phyloP scores from a whole-genome alignment of 2,329 filamentous ascomycete genomes.

The Chalara sp. region DNA sequence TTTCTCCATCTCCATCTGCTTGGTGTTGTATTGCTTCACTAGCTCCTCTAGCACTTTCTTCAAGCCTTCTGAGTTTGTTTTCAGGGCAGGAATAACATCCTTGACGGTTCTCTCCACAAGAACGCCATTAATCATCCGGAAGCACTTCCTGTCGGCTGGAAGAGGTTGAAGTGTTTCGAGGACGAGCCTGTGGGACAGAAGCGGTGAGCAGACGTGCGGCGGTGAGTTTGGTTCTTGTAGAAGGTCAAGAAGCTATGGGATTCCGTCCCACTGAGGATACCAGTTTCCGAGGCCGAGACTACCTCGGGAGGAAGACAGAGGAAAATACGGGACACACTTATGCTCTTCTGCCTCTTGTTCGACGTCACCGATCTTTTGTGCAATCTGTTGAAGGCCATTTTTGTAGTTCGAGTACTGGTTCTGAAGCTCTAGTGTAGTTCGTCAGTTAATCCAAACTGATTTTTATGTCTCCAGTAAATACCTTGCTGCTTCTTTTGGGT shows the following conservation, averaged over 20 bases:
- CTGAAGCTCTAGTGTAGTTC: constrained; percentile 59
- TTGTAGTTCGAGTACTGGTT: constrained; percentile 73
- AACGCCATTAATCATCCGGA: constrained; percentile 97
- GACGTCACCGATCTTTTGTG: constrained; percentile 93
- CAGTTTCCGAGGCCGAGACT: neutral
- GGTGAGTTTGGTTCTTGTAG: constrained; percentile 13
- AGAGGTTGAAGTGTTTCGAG: constrained; percentile 85
- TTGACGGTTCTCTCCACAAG: constrained; percentile 89
- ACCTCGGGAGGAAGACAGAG: constrained; percentile 1
- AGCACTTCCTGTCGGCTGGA: constrained; percentile 84
- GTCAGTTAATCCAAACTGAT: constrained; percentile 3
- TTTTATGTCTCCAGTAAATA: constrained; percentile 3
- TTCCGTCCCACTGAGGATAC: too few species aligned
- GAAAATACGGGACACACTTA: constrained; percentile 58
- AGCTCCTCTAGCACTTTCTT: constrained; percentile 92
- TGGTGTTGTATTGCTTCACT: constrained; percentile 91
- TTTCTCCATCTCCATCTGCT: constrained; percentile 91
- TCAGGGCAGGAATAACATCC: constrained; percentile 83
- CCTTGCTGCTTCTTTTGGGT: constrained; percentile 30
- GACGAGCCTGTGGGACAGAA: constrained; percentile 61
- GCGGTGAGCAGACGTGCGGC: constrained; percentile 32
- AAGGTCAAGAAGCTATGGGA: constrained; percentile 1
- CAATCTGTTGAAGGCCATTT: constrained; percentile 79
- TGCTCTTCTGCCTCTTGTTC: constrained; percentile 97
- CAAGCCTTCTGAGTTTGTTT: constrained; percentile 89